Conservation (phyloP, 2,329 filamentous ascomycete genomes). For the Chaetomium strumarium region DNA sequence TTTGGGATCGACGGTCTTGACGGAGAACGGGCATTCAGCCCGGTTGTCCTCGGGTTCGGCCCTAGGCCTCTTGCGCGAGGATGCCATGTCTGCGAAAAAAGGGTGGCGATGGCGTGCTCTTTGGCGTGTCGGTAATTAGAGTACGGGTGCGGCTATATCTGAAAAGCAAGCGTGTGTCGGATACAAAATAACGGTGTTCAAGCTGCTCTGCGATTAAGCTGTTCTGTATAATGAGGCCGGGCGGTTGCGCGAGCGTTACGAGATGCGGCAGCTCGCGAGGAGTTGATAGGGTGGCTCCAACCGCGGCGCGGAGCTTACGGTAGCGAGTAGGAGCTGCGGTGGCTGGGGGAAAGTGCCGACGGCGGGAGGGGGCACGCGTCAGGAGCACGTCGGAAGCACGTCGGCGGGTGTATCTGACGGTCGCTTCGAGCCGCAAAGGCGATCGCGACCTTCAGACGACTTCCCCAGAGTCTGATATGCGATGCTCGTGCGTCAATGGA, state of each 20-base stretch:
- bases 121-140: neutral
- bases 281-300: conserved; percentile 8
- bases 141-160: neutral
- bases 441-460: conserved; percentile 6
- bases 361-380: neutral
- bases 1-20: conserved; percentile 42
- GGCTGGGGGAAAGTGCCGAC: conserved; percentile 16
- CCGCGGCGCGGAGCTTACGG: neutral
- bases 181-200: neutral
- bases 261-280: conserved; percentile 3
- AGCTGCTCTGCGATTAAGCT: no score
- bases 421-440: conserved; percentile 6
- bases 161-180: neutral
- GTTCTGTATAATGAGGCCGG: no score
- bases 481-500: conserved; percentile 25
- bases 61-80: conserved; percentile 47
- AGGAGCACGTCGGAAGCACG: no score
- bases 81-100: conserved; percentile 32
- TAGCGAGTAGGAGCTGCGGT: conserved; percentile 10
- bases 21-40: conserved; percentile 51
- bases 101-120: conserved; percentile 21
- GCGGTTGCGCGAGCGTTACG: neutral
- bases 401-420: no score
- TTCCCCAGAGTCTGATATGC: conserved; percentile 11
- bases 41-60: conserved; percentile 43